Evolutionary conservation across 306 rosid genomes (phyloP).

Genomic region (Quercus gilva): DNA sequence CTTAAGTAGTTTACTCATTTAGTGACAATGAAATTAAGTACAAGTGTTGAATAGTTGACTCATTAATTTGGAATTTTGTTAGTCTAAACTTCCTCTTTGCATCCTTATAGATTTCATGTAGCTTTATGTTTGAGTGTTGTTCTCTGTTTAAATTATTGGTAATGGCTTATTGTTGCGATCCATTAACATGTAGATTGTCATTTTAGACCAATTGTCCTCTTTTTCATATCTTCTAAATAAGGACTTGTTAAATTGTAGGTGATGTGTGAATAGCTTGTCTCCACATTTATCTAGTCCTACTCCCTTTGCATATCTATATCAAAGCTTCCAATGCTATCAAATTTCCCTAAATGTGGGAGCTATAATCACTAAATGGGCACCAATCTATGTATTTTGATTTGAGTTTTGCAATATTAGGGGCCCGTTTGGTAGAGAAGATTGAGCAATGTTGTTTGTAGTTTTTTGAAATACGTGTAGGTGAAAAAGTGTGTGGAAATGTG

Average conservation of each 20-base stretch:
- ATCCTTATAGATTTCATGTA: background rate
- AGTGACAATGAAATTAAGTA: background rate
- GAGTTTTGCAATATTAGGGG: background rate
- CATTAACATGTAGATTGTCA: background rate
- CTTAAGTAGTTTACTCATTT: background rate
- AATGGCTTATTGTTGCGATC: background rate
- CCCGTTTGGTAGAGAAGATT: no score
- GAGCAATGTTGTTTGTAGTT: no score
- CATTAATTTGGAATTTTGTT: background rate
- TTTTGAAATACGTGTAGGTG: no score
- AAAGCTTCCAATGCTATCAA: background rate
- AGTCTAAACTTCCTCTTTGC: background rate
- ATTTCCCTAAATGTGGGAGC: background rate
- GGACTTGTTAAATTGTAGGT: conserved; percentile 16
- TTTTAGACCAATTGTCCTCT: background rate
- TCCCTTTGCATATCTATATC: background rate
- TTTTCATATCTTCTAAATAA: conserved; percentile 2
- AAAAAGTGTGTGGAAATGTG: no score
- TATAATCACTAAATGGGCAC: background rate
- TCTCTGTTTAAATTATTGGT: background rate
- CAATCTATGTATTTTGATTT: background rate
- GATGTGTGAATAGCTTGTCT: background rate
- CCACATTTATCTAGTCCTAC: conserved; percentile 6
- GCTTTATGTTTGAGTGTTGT: background rate
- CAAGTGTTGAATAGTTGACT: background rate